phyloP scores from a whole-genome alignment of 2,329 filamentous ascomycete genomes.

The Phialocephala subalpina region DNA sequence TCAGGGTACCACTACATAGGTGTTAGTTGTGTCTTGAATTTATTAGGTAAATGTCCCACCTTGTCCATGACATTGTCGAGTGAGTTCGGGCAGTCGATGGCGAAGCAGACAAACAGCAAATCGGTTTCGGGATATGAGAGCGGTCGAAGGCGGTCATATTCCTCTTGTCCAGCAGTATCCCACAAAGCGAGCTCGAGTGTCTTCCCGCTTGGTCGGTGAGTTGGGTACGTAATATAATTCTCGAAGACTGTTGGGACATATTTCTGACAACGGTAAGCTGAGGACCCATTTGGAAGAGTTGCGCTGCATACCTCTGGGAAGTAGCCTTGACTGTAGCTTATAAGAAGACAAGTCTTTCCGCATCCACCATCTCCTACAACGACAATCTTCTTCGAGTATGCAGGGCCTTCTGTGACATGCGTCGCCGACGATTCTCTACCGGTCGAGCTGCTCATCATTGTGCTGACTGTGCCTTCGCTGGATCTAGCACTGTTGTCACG shows the following conservation, averaged over 20 bases:
- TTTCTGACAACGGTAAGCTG: conserved; percentile 70
- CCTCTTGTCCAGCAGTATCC: conserved; percentile 98
- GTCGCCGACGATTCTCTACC: conserved; percentile 82
- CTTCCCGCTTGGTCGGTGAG: conserved; percentile 87
- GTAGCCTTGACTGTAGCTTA: conserved; percentile 98
- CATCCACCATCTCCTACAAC: conserved; percentile 98
- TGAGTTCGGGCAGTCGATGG: conserved; percentile 98
- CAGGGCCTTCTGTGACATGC: conserved; percentile 86
- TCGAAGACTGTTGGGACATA: conserved; percentile 99
- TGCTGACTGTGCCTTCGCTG: conserved; percentile 91
- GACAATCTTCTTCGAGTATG: conserved; percentile 99
- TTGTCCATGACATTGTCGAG: conserved; percentile 99
- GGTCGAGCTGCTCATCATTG: conserved; percentile 73
- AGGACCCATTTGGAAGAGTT: background rate
- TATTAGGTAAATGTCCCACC: conserved; percentile 60
- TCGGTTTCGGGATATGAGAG: conserved; percentile 98
- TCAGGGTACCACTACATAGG: conserved; percentile 90
- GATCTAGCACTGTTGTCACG: conserved; percentile 57
- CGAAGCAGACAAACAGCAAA: conserved; percentile 97
- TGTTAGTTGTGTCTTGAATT: conserved; percentile 7
- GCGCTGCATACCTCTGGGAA: conserved; percentile 84
- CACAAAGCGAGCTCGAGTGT: conserved; percentile 95
- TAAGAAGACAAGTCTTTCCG: conserved; percentile 97
- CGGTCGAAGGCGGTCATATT: conserved; percentile 95
- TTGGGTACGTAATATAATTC: conserved; percentile 98